Evolutionary conservation across 2,329 filamentous ascomycete genomes (phyloP).

Genomic region (Pyrenophora graminea): DNA sequence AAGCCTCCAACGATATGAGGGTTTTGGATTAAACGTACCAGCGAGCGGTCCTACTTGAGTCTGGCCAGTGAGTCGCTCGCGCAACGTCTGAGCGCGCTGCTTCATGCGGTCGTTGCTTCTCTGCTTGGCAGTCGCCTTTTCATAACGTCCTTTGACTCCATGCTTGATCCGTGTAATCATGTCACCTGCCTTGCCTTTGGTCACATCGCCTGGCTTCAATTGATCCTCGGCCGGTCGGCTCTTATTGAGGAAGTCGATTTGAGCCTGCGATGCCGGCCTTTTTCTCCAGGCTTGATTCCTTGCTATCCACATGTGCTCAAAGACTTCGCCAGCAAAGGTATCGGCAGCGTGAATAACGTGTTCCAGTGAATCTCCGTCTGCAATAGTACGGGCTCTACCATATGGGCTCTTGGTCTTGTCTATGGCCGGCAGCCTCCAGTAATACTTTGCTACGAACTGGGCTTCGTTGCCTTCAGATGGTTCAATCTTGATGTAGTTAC

Average conservation of each 20-base stretch:
- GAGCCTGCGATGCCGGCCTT: slow-evolving; percentile 61
- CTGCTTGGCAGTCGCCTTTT: slow-evolving; percentile 44
- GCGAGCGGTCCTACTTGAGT: slow-evolving; percentile 54
- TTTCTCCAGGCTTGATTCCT: slow-evolving; percentile 72
- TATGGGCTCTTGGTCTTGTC: slow-evolving; percentile 59
- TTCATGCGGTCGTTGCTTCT: slow-evolving; percentile 28
- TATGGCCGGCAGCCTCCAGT: slow-evolving; percentile 45
- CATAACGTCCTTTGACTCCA: slow-evolving; percentile 67
- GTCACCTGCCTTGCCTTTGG: slow-evolving; percentile 79
- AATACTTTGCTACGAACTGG: slow-evolving; percentile 48
- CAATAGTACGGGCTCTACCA: slow-evolving; percentile 70
- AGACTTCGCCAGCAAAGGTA: slow-evolving; percentile 71
- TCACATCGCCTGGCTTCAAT: slow-evolving; percentile 62
- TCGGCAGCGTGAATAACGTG: slow-evolving; percentile 85
- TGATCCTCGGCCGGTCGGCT: slow-evolving; percentile 60
- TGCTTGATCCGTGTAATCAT: slow-evolving; percentile 93
- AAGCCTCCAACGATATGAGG: too few relatives aligned
- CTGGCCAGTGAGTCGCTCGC: slow-evolving; percentile 48
- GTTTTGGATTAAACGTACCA: too few relatives aligned
- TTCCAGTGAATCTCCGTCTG: slow-evolving; percentile 66
- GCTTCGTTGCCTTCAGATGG: slow-evolving; percentile 48
- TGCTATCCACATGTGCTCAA: slow-evolving; percentile 69
- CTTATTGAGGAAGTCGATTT: slow-evolving; percentile 73
- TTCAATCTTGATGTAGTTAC: slow-evolving; percentile 63
- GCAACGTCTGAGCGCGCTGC: slow-evolving; percentile 56